These are phyloP conservation scores for Phytophthora meadii DNA, from an alignment of 352 stramenopile species.

Conservation along the genomic window DNA sequence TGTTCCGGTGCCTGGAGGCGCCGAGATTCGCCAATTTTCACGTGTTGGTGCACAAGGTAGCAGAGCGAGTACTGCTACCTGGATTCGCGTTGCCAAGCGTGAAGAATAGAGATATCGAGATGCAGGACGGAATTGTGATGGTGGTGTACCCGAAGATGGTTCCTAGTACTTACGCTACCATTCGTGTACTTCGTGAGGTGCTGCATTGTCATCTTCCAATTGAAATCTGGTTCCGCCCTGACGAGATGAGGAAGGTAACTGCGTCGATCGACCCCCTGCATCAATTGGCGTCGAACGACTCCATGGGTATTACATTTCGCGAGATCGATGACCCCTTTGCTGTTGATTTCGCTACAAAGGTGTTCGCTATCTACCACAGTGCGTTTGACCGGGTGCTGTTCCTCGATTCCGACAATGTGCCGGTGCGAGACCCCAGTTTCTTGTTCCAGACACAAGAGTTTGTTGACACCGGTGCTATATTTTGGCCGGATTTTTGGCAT, in stretches of 20 bases:
- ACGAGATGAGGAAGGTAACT: slow-evolving; percentile 41
- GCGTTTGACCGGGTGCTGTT: slow-evolving; percentile 52
- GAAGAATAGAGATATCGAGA: neutral
- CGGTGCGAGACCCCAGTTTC: slow-evolving; percentile 22
- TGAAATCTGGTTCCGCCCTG: slow-evolving; percentile 55
- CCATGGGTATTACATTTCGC: slow-evolving; percentile 31
- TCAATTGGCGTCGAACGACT: slow-evolving; percentile 23
- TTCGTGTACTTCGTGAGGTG: slow-evolving; percentile 40
- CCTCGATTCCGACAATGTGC: slow-evolving; percentile 60
- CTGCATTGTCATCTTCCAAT: slow-evolving; percentile 51
- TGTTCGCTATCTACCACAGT: slow-evolving; percentile 53
- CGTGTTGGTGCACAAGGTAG: slow-evolving; percentile 20
- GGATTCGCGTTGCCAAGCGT: slow-evolving; percentile 13
- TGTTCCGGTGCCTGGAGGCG: slow-evolving; percentile 50
- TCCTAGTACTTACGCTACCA: slow-evolving; percentile 40
- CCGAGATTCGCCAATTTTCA: slow-evolving; percentile 46
- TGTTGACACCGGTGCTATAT: slow-evolving; percentile 46
- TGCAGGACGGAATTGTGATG: slow-evolving; percentile 50
- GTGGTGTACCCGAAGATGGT: slow-evolving; percentile 60
- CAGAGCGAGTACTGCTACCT: slow-evolving; percentile 5
- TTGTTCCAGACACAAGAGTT: slow-evolving; percentile 22
- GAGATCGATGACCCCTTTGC: slow-evolving; percentile 37
- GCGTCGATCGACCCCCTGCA: slow-evolving; percentile 26
- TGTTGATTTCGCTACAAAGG: slow-evolving; percentile 53
- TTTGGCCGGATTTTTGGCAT: slow-evolving; percentile 47